Evolutionary conservation across 2,329 filamentous ascomycete genomes (phyloP).

Genomic region (Leptographium radiaticola): DNA sequence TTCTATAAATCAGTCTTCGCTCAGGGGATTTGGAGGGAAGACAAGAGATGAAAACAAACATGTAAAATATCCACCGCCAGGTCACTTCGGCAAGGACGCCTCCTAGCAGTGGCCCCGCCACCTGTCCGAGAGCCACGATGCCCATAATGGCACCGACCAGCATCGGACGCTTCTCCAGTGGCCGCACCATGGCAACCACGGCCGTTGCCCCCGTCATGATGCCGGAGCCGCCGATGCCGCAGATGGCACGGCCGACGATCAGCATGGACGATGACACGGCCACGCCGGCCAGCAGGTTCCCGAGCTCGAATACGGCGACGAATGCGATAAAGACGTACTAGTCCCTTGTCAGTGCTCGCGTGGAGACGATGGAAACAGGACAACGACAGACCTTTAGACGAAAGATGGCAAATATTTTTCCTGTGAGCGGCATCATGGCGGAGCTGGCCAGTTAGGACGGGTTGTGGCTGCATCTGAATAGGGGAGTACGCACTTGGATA

Average conservation of each 20-base stretch:
- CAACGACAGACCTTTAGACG: constrained; percentile 24
- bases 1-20: constrained; percentile 26
- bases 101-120: constrained; percentile 36
- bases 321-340: constrained; percentile 25
- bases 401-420: constrained; percentile 36
- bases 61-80: constrained; percentile 40
- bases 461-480: background rate
- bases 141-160: constrained; percentile 41
- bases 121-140: constrained; percentile 39
- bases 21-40: background rate
- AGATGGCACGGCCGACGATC: constrained; percentile 38
- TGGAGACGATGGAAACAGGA: background rate
- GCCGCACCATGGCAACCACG: constrained; percentile 34
- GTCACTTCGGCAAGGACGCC: constrained; percentile 35
- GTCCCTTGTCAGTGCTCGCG: too few relatives aligned
- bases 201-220: constrained; percentile 37
- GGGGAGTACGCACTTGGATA: constrained; percentile 21
- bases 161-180: constrained; percentile 38
- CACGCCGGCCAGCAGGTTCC: constrained; percentile 25
- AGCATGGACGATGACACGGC: constrained; percentile 33
- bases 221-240: constrained; percentile 37
- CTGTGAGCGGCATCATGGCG: constrained; percentile 35
- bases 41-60: constrained; percentile 25
- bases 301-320: constrained; percentile 20
- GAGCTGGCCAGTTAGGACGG: constrained; percentile 1